These are phyloP conservation scores for Botrytis tulipae DNA, from an alignment of 2,329 filamentous ascomycete genomes.

Conservation along the genomic window DNA sequence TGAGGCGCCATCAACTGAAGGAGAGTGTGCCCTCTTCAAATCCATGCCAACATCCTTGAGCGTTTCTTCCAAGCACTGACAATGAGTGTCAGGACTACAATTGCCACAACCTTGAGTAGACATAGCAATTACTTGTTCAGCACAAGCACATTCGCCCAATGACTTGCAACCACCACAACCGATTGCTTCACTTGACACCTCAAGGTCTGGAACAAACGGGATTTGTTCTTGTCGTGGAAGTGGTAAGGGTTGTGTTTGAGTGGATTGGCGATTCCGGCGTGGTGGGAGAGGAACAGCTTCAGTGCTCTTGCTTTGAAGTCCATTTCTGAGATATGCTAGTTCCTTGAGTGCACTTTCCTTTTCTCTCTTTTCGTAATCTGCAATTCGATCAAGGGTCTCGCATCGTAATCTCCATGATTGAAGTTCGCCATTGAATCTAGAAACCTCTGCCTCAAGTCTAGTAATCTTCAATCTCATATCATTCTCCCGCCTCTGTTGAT, in stretches of 20 bases:
- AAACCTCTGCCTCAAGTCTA: conserved; percentile 62
- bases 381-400: conserved; percentile 38
- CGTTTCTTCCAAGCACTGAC: conserved; percentile 57
- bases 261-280: conserved; percentile 31
- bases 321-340: conserved; percentile 40
- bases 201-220: conserved; percentile 29
- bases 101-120: conserved; percentile 60
- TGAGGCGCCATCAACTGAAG: conserved; percentile 28
- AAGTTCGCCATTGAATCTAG: conserved; percentile 52
- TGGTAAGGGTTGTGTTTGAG: conserved; percentile 15
- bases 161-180: conserved; percentile 58
- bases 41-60: conserved; percentile 28
- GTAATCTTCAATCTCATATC: conserved; percentile 55
- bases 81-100: conserved; percentile 61
- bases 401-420: conserved; percentile 39
- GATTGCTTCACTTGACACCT: conserved; percentile 28
- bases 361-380: conserved; percentile 41
- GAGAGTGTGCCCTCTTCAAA: conserved; percentile 39
- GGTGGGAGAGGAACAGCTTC: conserved; percentile 45
- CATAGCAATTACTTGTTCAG: conserved; percentile 56
- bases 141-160: conserved; percentile 55
- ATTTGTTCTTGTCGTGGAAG: conserved; percentile 27
- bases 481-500: conserved; percentile 55
- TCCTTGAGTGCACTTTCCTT: conserved; percentile 46
- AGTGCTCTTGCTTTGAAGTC: conserved; percentile 36